These are phyloP conservation scores for Colletotrichum shisoi DNA, from an alignment of 2,329 filamentous ascomycete genomes.

Conservation along the genomic window DNA sequence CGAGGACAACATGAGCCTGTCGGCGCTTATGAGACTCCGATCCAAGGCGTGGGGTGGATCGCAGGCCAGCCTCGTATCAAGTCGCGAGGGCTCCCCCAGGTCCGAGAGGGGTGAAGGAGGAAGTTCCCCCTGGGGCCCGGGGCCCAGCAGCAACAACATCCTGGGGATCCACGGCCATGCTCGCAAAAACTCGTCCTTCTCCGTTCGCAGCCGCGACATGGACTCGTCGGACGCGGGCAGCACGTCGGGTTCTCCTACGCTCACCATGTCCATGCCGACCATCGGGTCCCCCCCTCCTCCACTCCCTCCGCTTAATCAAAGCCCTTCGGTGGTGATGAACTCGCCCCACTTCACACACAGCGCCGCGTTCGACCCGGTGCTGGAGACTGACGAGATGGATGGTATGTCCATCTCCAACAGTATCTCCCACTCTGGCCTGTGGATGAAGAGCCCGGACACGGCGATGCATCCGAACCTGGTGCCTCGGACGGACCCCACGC, in stretches of 20 bases:
- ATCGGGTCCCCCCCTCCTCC: slow-evolving; percentile 44
- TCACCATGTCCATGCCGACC: slow-evolving; percentile 54
- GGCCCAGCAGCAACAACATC: slow-evolving; percentile 32
- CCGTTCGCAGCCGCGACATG: slow-evolving; percentile 58
- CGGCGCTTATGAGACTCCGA: slow-evolving; percentile 75
- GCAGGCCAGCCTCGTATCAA: slow-evolving; percentile 72
- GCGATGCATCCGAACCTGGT: slow-evolving; percentile 37
- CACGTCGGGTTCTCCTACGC: slow-evolving; percentile 59
- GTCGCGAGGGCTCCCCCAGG: slow-evolving; percentile 60
- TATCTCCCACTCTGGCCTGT: slow-evolving; percentile 43
- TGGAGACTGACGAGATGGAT: slow-evolving; percentile 51
- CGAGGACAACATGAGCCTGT: slow-evolving; percentile 74
- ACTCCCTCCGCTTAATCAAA: slow-evolving; percentile 33
- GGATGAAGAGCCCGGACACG: slow-evolving; percentile 42
- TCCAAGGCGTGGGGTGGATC: slow-evolving; percentile 83
- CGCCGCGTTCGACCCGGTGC: slow-evolving; percentile 50
- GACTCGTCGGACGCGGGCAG: slow-evolving; percentile 59
- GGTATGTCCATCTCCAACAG: slow-evolving; percentile 40
- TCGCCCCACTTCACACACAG: slow-evolving; percentile 43
- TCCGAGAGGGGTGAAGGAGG: slow-evolving; percentile 60
- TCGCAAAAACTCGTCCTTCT: slow-evolving; percentile 61
- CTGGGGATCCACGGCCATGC: slow-evolving; percentile 46
- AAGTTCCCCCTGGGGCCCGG: slow-evolving; percentile 52
- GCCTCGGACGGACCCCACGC: slow-evolving; percentile 36
- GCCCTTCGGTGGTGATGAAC: slow-evolving; percentile 36